A percentile compares a stretch with the other conserved stretches of the same genome.
These are phyloP conservation scores for Blastocystis sp. DNA, from an alignment of 352 stramenopile genomes.

Conservation along the genomic window DNA sequence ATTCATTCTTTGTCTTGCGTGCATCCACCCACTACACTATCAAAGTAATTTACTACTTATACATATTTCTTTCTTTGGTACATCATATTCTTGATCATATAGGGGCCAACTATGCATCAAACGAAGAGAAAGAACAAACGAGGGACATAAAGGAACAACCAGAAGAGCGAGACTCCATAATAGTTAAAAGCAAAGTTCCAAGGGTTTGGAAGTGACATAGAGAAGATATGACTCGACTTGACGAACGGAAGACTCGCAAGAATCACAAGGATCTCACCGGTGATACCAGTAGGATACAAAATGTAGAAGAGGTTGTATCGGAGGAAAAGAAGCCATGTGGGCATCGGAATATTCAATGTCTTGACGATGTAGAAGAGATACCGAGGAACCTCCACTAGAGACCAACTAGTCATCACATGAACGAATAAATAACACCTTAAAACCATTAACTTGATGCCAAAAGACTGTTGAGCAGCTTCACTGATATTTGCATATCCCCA, in stretches of 20 bases:
- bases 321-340: conserved; percentile 89
- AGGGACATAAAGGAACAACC: conserved; percentile 56
- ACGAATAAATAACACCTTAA: conserved; percentile 61
- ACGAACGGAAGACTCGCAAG: conserved; percentile 36
- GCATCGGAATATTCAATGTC: conserved; percentile 78
- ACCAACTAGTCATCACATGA: conserved; percentile 67
- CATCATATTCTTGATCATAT: conserved; percentile 62
- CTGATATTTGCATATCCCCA: conserved; percentile 83
- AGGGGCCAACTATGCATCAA: conserved; percentile 42
- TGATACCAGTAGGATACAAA: conserved; percentile 91
- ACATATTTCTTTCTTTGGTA: conserved; percentile 57
- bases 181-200: conserved; percentile 63
- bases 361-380: conserved; percentile 95
- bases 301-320: conserved; percentile 94
- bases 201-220: conserved; percentile 41
- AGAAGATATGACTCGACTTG: conserved; percentile 40
- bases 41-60: neutral
- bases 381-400: conserved; percentile 81
- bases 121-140: neutral
- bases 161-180: conserved; percentile 46
- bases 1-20: conserved; percentile 54
- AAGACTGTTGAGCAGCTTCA: conserved; percentile 71
- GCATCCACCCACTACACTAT: conserved; percentile 29
- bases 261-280: conserved; percentile 68
- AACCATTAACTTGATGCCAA: conserved; percentile 78